A percentile compares a stretch with the other conserved stretches of the same genome.
These are phyloP conservation scores for Nicotiana benthamiana DNA, from an alignment of 257 asterid genomes.

Conservation along the genomic window DNA sequence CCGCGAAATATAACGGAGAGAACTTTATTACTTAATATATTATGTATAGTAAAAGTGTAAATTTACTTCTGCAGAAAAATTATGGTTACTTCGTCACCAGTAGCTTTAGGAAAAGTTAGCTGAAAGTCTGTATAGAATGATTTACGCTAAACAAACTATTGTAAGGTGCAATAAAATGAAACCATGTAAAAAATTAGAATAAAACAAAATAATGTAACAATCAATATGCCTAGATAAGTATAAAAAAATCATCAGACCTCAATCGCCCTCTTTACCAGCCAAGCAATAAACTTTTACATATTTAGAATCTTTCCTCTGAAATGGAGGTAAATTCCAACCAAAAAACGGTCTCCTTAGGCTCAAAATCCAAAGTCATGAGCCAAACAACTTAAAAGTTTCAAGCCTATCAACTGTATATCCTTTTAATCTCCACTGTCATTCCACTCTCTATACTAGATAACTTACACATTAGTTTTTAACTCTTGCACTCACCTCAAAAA, in stretches of 20 bases:
- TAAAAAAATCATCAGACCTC: not conserved
- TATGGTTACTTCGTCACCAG: too few species aligned
- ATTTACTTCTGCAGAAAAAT: too few species aligned
- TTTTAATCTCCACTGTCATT: slow-evolving; percentile 12
- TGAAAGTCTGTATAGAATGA: too few species aligned
- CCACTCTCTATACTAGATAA: slow-evolving; percentile 18
- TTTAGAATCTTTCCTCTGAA: slow-evolving; percentile 1
- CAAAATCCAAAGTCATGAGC: not conserved
- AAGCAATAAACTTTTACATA: not conserved
- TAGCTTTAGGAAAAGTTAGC: too few species aligned
- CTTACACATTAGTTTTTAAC: slow-evolving; percentile 21
- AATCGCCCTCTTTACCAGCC: not conserved
- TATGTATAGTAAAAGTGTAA: too few species aligned
- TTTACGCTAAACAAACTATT: too few species aligned
- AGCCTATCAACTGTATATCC: slow-evolving; percentile 6
- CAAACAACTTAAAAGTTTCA: not conserved
- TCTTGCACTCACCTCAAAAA: slow-evolving; percentile 28
- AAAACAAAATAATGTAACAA: not conserved
- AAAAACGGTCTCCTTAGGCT: not conserved
- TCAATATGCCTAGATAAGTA: slow-evolving; percentile 6
- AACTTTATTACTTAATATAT: too few species aligned
- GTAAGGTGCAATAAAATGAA: not conserved
- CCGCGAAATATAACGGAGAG: too few species aligned
- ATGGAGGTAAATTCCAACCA: slow-evolving; percentile 3
- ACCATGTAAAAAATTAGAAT: not conserved